Conservation (phyloP, 768 basidiomycete genomes). For the Inosperma sp. region DNA sequence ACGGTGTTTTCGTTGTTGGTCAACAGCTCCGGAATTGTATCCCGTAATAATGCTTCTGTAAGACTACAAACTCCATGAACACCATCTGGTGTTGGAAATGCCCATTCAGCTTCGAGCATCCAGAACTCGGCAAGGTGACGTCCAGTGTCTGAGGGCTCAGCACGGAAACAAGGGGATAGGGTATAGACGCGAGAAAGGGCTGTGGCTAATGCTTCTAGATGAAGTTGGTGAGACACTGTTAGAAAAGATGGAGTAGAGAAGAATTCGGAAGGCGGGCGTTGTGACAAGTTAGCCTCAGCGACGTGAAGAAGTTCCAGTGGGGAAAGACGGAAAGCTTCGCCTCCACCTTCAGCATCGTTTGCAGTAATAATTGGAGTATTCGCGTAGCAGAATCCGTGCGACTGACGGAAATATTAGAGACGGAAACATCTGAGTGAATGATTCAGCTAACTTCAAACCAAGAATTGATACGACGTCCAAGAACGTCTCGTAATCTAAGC, state of each 20-base stretch:
- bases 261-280: slow-evolving; percentile 45
- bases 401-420: slow-evolving; percentile 35
- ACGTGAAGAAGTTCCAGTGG: slow-evolving; percentile 33
- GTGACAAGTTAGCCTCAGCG: slow-evolving; percentile 18
- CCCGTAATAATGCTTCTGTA: slow-evolving; percentile 35
- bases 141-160: slow-evolving; percentile 81
- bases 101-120: slow-evolving; percentile 98
- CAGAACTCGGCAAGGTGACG: slow-evolving; percentile 97
- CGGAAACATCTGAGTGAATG: not conserved
- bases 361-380: slow-evolving; percentile 88
- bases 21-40: slow-evolving; percentile 20
- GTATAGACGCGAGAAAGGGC: slow-evolving; percentile 85
- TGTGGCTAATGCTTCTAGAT: slow-evolving; percentile 82
- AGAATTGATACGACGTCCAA: slow-evolving; percentile 52
- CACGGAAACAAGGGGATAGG: slow-evolving; percentile 90
- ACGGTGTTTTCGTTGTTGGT: slow-evolving; percentile 25
- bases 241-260: slow-evolving; percentile 76
- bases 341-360: slow-evolving; percentile 94
- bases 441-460: slow-evolving; percentile 66
- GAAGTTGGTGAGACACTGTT: slow-evolving; percentile 94
- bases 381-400: slow-evolving; percentile 70
- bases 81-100: slow-evolving; percentile 32
- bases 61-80: slow-evolving; percentile 43
- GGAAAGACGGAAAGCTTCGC: slow-evolving; percentile 79
- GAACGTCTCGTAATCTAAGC: slow-evolving; percentile 63